These are phyloP conservation scores for Hypoxylon perforatum DNA, from an alignment of 495 filamentous ascomycete genomes.

Conservation along the genomic window DNA sequence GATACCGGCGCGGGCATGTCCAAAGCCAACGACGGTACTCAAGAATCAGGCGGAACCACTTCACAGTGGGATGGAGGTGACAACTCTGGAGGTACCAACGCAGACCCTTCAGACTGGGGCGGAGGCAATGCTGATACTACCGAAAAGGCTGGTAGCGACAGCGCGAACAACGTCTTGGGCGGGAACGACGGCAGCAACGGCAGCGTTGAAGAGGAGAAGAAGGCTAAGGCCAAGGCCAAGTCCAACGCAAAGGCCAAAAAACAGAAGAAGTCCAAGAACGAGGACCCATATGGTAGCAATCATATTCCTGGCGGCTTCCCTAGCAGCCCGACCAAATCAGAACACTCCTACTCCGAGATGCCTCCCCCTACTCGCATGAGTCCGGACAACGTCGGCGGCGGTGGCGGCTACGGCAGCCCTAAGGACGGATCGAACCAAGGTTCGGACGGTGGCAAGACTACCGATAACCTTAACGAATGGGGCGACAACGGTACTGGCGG, in stretches of 20 bases:
- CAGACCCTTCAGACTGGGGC: not conserved
- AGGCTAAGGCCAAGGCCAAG: not conserved
- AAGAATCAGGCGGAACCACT: not conserved
- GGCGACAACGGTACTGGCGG: not conserved
- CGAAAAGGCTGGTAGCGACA: conserved; percentile 6
- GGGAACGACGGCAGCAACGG: conserved; percentile 4
- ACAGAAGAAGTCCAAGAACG: not conserved
- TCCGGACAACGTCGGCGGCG: conserved; percentile 20
- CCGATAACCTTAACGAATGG: not conserved
- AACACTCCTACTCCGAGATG: not conserved
- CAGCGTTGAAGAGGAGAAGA: conserved; percentile 3
- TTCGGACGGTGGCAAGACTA: not conserved
- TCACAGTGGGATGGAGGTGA: not conserved
- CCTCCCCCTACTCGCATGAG: not conserved
- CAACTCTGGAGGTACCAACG: not conserved
- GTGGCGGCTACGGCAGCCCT: not conserved
- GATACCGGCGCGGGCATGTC: not conserved
- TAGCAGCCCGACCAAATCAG: conserved; percentile 8
- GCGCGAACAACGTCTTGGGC: conserved; percentile 19
- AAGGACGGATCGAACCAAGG: conserved; percentile 7
- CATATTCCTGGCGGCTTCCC: conserved; percentile 17
- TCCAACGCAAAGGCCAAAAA: not conserved
- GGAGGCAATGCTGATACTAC: conserved; percentile 3
- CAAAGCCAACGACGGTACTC: not conserved
- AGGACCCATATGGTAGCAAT: not conserved